These are phyloP conservation scores for Mortierella sp. DNA, from an alignment of 371 early-diverging fungal genomes.

Conservation along the genomic window DNA sequence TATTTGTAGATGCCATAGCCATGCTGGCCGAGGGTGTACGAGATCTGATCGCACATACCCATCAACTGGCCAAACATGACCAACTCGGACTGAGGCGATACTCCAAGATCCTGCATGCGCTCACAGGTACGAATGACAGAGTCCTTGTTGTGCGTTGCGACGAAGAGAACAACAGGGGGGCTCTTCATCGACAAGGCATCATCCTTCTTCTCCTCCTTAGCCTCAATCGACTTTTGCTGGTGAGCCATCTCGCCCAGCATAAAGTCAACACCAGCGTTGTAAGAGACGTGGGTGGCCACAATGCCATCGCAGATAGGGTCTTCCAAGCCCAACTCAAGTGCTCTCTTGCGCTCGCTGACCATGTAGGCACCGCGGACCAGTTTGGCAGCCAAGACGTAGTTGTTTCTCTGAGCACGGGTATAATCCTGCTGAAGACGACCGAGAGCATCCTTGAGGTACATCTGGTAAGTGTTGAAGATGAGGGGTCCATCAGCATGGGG, in stretches of 20 bases:
- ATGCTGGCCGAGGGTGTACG: conserved; percentile 80
- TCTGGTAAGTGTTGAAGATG: conserved; percentile 95
- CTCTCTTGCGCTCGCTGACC: conserved; percentile 89
- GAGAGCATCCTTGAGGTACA: conserved; percentile 88
- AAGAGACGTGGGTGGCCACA: conserved; percentile 87
- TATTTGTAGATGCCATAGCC: conserved; percentile 92
- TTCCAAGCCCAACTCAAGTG: conserved; percentile 73
- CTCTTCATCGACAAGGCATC: conserved; percentile 51
- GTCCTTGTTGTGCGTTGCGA: conserved; percentile 94
- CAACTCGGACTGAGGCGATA: conserved; percentile 69
- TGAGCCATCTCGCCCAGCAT: conserved; percentile 71
- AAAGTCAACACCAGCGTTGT: conserved; percentile 84
- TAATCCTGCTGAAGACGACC: conserved; percentile 79
- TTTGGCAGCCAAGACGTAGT: conserved; percentile 90
- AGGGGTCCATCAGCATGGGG: conserved; percentile 66
- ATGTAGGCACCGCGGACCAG: conserved; percentile 97
- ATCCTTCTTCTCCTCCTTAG: conserved; percentile 1
- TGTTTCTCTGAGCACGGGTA: conserved; percentile 74
- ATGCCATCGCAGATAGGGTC: conserved; percentile 89
- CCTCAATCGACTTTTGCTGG: conserved; percentile 26
- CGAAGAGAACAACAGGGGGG: conserved; percentile 81
- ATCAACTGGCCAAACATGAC: conserved; percentile 95
- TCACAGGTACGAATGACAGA: conserved; percentile 79
- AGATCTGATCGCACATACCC: conserved; percentile 90
- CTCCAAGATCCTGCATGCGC: conserved; percentile 73